These are phyloP conservation scores for Nakazawaea wickerhamii DNA, from an alignment of 805 yeast species.

Conservation along the genomic window DNA sequence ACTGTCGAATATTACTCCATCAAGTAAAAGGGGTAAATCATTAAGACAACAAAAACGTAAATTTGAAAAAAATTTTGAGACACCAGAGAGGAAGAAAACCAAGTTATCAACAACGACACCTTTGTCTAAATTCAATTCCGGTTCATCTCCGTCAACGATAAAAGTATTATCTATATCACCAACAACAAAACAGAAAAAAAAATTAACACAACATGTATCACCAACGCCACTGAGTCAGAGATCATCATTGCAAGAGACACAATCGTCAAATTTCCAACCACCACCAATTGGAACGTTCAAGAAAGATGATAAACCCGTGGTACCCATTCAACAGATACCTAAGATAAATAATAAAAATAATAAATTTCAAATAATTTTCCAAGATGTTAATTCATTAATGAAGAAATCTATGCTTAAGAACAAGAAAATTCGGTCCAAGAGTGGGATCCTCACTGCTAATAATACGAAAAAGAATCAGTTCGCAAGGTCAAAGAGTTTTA, in stretches of 20 bases:
- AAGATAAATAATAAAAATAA: conserved; percentile 3
- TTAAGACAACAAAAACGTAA: background rate
- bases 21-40: conserved; percentile 1
- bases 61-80: conserved; percentile 9
- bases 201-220: conserved; percentile 3
- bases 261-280: conserved; percentile 5
- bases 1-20: background rate
- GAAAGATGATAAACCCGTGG: conserved; percentile 11
- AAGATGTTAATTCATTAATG: conserved; percentile 14
- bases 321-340: background rate
- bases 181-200: conserved; percentile 8
- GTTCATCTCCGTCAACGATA: conserved; percentile 13
- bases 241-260: background rate
- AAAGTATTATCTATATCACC: conserved; percentile 12
- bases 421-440: conserved; percentile 10
- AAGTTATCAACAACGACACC: background rate
- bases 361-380: conserved; percentile 14
- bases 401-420: conserved; percentile 6
- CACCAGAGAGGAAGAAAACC: conserved; percentile 8
- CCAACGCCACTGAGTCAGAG: conserved; percentile 11
- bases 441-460: conserved; percentile 10
- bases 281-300: conserved; percentile 14
- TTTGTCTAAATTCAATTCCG: background rate
- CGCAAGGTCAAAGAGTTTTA: conserved; percentile 7
- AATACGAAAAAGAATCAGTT: conserved; percentile 10